phyloP scores from a whole-genome alignment of 805 yeast species.

The Cyberlindnera nakhonratchasimensis region DNA sequence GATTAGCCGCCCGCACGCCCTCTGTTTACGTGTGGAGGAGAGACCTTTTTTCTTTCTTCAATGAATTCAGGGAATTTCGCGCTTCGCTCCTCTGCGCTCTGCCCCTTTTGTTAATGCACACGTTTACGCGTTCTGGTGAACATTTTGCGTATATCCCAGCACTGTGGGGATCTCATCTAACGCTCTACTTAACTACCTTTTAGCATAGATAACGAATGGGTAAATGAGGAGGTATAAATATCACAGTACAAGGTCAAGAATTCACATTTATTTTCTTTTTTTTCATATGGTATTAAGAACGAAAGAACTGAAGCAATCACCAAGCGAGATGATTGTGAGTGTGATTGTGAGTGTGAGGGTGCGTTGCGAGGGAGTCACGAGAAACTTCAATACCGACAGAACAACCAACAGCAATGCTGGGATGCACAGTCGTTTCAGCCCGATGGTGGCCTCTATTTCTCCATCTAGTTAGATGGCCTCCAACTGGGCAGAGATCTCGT shows the following conservation, averaged over 20 bases:
- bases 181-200: no score
- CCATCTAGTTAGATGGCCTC: constrained; percentile 43
- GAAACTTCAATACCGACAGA: not conserved
- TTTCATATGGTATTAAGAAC: no score
- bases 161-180: no score
- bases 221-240: no score
- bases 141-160: not conserved
- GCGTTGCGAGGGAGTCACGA: constrained; percentile 1
- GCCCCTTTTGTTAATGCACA: constrained; percentile 1
- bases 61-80: not conserved
- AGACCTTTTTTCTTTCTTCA: not conserved
- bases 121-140: constrained; percentile 1
- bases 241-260: no score
- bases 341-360: not conserved
- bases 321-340: no score
- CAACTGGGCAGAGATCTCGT: constrained; percentile 93
- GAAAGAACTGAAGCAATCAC: no score
- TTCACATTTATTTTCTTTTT: no score
- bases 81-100: not conserved
- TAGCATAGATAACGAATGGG: no score
- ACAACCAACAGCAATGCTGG: constrained; percentile 9
- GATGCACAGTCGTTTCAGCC: not conserved
- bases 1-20: not conserved
- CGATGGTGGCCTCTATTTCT: not conserved
- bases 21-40: constrained; percentile 1